Evolutionary conservation across 176 grass and related monocot species (phyloP), one percentile per base, ranked within the genome.

Genomic region (Neostapfia colusana): DNA sequence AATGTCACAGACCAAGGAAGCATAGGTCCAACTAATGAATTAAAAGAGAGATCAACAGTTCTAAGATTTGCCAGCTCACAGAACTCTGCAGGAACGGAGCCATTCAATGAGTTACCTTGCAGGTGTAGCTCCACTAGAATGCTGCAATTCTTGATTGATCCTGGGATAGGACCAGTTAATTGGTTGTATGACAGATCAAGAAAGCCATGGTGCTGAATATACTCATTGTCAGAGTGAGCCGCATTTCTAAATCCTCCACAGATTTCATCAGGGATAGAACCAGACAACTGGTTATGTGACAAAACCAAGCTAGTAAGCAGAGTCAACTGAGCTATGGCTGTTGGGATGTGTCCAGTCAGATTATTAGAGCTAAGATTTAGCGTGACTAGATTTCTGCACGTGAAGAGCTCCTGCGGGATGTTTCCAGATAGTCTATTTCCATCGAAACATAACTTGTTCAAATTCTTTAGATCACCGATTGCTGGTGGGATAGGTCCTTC

Each of bases 171-270:
- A 42, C 90, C 90, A 20, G 49, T 82, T 44, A 97, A 77, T 39
- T 27, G 73, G 46, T 97, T 93, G 24, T 84, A 86, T n/a, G 93
- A 97, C 44, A 97, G 77, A 77, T 97, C 88, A 62, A 97, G 79
- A 25, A 90, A 54, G 18, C 88, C 87, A 20, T 90, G 80, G 39
- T 88, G 80, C 53, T 97, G 93, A 9, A 69, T 31, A 72, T 77
- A 97, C 73, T 90, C 88, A 0, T 77, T 86, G 37, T 93, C 90
- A 17, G 85, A 81, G 70, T 79, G 82, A 74, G 60, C 57, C 14
- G 24, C 27, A 8, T 45, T 74, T 12, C 71, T 76, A 82, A 92
- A 97, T 26, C 87, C 93, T 42, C 36, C 67, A 70, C 93, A 97
- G 25, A 97, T 82, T 57, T 83, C 65, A 73, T 79, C 69, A 67